A percentile compares a stretch with the other conserved stretches of the same genome.
phyloP scores from a whole-genome alignment of 345 rosid genomes.

The Triadica sebifera region DNA sequence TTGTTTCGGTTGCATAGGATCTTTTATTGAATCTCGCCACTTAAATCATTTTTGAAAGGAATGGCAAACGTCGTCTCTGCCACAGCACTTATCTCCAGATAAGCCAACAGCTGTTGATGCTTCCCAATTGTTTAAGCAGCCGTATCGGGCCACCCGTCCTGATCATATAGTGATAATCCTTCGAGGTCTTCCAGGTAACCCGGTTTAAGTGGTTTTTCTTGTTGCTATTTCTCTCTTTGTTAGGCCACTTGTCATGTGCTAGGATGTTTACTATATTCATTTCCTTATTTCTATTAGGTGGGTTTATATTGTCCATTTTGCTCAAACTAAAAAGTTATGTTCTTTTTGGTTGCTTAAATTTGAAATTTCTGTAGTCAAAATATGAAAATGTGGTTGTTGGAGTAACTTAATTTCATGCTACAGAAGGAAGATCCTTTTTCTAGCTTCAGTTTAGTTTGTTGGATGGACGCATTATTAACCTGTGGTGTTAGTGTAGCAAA shows the following conservation, averaged over 20 bases:
- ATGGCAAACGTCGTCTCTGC: slow-evolving; percentile 33
- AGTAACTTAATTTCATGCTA: neutral
- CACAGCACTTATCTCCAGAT: slow-evolving; percentile 41
- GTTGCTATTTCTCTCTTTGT: neutral
- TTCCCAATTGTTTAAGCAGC: slow-evolving; percentile 62
- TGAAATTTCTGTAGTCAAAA: neutral
- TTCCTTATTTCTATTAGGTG: neutral
- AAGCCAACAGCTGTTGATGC: slow-evolving; percentile 64
- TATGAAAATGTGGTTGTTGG: neutral
- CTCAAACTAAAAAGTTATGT: neutral
- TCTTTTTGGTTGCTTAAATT: neutral
- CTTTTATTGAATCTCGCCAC: neutral
- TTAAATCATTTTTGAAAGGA: slow-evolving; percentile 27
- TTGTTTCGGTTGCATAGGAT: neutral
- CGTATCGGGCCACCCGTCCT: slow-evolving; percentile 67
- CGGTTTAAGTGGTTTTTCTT: neutral
- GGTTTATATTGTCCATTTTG: neutral
- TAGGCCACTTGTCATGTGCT: neutral
- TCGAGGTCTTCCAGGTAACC: slow-evolving; percentile 84
- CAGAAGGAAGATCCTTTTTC: neutral
- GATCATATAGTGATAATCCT: slow-evolving; percentile 83
- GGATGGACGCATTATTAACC: neutral
- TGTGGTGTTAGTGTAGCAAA: neutral
- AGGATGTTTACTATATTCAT: neutral
- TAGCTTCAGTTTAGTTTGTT: neutral